Conservation (phyloP, 2,329 filamentous ascomycete species). For the Aciculosporium take region DNA sequence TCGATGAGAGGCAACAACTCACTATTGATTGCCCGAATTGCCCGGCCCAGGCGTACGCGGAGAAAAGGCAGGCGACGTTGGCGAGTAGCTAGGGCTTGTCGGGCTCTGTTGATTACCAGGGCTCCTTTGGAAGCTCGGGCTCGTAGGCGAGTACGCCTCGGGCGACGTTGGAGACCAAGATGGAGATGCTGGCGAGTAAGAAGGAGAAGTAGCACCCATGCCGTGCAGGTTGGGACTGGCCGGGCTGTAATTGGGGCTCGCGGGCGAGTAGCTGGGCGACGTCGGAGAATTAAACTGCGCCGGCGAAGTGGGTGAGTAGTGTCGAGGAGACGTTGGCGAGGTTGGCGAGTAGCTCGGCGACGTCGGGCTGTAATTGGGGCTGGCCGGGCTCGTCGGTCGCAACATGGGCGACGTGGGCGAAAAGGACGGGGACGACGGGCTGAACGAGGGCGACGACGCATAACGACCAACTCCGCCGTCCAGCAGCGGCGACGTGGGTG, state of each 20-base stretch:
- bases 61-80: conserved; percentile 37
- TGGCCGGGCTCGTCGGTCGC: conserved; percentile 39
- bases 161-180: conserved; percentile 65
- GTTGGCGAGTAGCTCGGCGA: conserved; percentile 52
- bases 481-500: conserved; percentile 60
- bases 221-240: conserved; percentile 42
- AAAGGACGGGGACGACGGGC: conserved; percentile 48
- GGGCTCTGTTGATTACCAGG: conserved; percentile 43
- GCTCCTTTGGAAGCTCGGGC: conserved; percentile 43
- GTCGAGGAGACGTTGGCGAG: conserved; percentile 40
- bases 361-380: conserved; percentile 50
- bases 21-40: conserved; percentile 29
- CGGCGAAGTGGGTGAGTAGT: conserved; percentile 60
- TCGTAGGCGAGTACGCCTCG: conserved; percentile 48
- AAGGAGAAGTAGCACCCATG: conserved; percentile 37
- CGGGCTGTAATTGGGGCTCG: conserved; percentile 59
- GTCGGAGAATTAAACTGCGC: conserved; percentile 58
- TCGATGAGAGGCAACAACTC: conserved; percentile 9
- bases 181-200: conserved; percentile 58
- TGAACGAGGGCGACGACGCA: conserved; percentile 48
- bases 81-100: conserved; percentile 59
- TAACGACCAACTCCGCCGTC: conserved; percentile 36
- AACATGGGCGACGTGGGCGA: conserved; percentile 47
- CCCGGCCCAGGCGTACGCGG: conserved; percentile 31
- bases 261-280: conserved; percentile 58